A percentile compares a stretch with the other conserved stretches of the same genome.
Conservation (phyloP, 2,329 filamentous ascomycete species). For the Aotearoamyces nothofagi region DNA sequence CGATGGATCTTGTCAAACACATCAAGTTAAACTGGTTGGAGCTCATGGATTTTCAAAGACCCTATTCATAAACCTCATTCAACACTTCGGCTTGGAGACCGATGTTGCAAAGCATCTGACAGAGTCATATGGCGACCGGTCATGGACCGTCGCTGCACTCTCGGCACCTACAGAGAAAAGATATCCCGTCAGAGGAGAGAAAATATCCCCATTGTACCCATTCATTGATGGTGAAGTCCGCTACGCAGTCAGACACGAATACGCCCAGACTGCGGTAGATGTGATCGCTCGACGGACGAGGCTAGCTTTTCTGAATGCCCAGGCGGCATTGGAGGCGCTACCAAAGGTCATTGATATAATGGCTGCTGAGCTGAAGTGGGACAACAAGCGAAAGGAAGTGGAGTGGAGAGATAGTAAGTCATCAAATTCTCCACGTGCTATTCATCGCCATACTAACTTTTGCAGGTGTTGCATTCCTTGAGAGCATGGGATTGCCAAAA, state of each 20-base stretch:
- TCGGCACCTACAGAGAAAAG: conserved; percentile 62
- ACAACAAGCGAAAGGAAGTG: conserved; percentile 50
- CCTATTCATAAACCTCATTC: conserved; percentile 87
- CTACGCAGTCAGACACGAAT: conserved; percentile 79
- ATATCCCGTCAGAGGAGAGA: conserved; percentile 71
- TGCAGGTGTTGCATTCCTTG: conserved; percentile 40
- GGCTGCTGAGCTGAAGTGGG: conserved; percentile 72
- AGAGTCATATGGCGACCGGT: conserved; percentile 78
- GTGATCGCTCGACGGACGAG: conserved; percentile 74
- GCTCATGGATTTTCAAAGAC: conserved; percentile 82
- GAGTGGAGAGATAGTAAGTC: conserved; percentile 66
- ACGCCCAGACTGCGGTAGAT: conserved; percentile 81
- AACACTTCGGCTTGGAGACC: conserved; percentile 83
- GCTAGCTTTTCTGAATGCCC: conserved; percentile 80
- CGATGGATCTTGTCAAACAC: conserved; percentile 68
- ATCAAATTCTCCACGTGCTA: not conserved
- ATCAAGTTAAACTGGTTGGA: conserved; percentile 66
- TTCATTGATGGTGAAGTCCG: conserved; percentile 87
- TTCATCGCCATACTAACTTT: not conserved
- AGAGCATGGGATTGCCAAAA: conserved; percentile 50
- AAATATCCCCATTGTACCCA: conserved; percentile 68
- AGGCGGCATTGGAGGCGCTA: conserved; percentile 75
- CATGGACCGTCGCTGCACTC: conserved; percentile 77
- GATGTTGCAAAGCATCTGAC: conserved; percentile 83
- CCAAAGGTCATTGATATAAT: conserved; percentile 82